These are phyloP conservation scores for Fusarium subglutinans DNA, from an alignment of 2,329 filamentous ascomycete genomes.

Conservation along the genomic window DNA sequence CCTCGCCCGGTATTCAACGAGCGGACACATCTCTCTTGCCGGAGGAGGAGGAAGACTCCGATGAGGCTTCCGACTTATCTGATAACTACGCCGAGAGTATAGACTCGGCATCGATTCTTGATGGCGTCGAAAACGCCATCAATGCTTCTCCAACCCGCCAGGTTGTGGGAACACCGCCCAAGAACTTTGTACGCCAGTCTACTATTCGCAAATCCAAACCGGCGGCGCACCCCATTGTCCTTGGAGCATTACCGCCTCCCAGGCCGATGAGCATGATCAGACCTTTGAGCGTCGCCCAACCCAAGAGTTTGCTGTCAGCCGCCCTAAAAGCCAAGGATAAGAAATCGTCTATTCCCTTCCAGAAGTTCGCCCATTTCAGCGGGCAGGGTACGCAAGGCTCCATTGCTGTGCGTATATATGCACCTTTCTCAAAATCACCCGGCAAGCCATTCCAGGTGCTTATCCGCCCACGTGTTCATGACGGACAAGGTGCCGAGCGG, in stretches of 20 bases:
- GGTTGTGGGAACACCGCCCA: slow-evolving; percentile 71
- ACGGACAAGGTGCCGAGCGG: slow-evolving; percentile 68
- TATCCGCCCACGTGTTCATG: slow-evolving; percentile 74
- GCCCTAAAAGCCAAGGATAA: slow-evolving; percentile 77
- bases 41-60: slow-evolving; percentile 68
- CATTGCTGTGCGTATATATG: slow-evolving; percentile 80
- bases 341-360: slow-evolving; percentile 75
- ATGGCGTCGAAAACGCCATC: slow-evolving; percentile 68
- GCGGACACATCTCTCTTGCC: slow-evolving; percentile 62
- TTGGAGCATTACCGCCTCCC: slow-evolving; percentile 76
- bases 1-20: slow-evolving; percentile 52
- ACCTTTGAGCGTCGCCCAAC: slow-evolving; percentile 73
- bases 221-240: slow-evolving; percentile 62
- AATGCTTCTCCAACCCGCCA: slow-evolving; percentile 64
- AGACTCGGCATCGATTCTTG: slow-evolving; percentile 77
- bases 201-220: slow-evolving; percentile 71
- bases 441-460: slow-evolving; percentile 76
- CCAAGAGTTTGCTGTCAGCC: slow-evolving; percentile 76
- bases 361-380: slow-evolving; percentile 78
- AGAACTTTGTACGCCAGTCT: slow-evolving; percentile 68
- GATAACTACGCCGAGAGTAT: slow-evolving; percentile 73
- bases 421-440: slow-evolving; percentile 72
- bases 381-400: slow-evolving; percentile 83
- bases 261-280: slow-evolving; percentile 71
- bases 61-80: slow-evolving; percentile 69